Base-by-base conservation (phyloP, 1,284 basidiomycete species). In the Cryptococcus sp. region DNA sequence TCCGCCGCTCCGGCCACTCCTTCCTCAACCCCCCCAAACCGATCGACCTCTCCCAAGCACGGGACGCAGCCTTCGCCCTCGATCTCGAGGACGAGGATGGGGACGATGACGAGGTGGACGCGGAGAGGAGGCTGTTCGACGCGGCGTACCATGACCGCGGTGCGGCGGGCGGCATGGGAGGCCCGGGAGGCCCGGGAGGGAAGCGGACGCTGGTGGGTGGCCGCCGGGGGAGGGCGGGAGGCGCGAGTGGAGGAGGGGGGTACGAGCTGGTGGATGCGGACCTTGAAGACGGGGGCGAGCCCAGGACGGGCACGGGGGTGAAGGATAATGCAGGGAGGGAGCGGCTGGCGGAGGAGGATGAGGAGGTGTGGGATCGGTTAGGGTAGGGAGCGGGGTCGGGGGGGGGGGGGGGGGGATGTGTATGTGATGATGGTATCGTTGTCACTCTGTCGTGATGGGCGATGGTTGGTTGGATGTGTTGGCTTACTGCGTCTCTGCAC, bases 1-100 rank as follows among this genome's bases (percentile, higher is more conserved):
- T 95, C 82, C 82, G 92, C 75, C 88, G 92, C 78, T 95, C 91
- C 51, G 93, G 93, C 0, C 91, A 94, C 69, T 94, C 91, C 1
- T 89, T 96, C 67, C 91, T 96, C 76, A 86, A 90, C 21, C 85
- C 87, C 48, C 91, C 93, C 7, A 91, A 88, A 68, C 90, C 91
- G 0, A 96, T 97, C 69, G 92, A 96, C 72, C 86, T 96, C n/a
- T 75, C 73, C 11, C 74, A 78, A 53, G 80, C 79, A 0, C 71
- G 77, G 2, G 65, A 72, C 2, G 78, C 77, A 39, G 72, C 70
- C 3, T 66, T 75, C 50, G 78, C 76, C 80, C 85, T 75, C 79
- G 86, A 68, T 82, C 85, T 67, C 78, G 88, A 75, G 78, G 84
- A 72, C 80, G 87, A 68, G 79, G 87, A 67, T 82, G 89, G 65